Percentiles rank a stretch among this genome's conserved stretches.
Conservation (phyloP, 2,329 filamentous ascomycete genomes). For the Xylariaceae sp. region DNA sequence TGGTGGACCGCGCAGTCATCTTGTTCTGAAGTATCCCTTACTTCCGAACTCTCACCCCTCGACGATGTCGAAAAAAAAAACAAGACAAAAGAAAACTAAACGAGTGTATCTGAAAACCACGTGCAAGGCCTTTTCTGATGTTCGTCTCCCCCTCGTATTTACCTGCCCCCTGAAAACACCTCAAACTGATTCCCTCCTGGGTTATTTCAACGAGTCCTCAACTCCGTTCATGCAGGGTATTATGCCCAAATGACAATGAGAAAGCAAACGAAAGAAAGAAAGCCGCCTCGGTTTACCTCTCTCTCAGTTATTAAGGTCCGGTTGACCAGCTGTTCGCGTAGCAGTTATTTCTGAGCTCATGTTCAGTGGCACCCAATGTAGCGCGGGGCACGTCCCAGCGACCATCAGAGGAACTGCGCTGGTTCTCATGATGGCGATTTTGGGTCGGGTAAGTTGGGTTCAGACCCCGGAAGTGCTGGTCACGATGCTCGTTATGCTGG, state of each 20-base stretch:
- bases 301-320: constrained; percentile 3
- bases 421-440: background rate
- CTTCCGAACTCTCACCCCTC: background rate
- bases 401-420: constrained; percentile 1
- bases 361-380: constrained; percentile 24
- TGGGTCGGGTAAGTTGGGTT: background rate
- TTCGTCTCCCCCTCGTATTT: background rate
- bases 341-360: constrained; percentile 21
- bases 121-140: too few relatives aligned
- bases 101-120: too few relatives aligned
- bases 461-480: background rate
- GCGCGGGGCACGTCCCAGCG: constrained; percentile 15
- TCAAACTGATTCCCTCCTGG: too few relatives aligned
- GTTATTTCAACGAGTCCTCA: background rate
- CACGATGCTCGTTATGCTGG: background rate
- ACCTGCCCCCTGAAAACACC: background rate
- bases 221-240: background rate
- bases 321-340: constrained; percentile 29
- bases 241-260: background rate
- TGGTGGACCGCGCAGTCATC: too few relatives aligned
- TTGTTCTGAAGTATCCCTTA: too few relatives aligned
- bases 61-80: too few relatives aligned
- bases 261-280: background rate
- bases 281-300: too few relatives aligned
- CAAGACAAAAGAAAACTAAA: too few relatives aligned